A percentile compares a stretch with the other conserved stretches of the same genome.
phyloP scores from a whole-genome alignment of 148 eudicot species.

The Nyssa sinensis region DNA sequence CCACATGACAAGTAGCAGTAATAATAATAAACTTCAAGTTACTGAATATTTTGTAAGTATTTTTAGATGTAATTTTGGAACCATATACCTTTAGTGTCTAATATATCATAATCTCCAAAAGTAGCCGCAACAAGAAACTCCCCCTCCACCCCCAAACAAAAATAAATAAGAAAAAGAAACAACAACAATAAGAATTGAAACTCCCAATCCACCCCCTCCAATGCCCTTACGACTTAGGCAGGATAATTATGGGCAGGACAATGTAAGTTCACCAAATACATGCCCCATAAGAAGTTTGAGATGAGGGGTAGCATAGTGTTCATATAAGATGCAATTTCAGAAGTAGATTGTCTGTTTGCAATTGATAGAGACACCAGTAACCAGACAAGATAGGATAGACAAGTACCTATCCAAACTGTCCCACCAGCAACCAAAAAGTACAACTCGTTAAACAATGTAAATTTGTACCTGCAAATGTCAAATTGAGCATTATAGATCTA shows the following conservation, averaged over 20 bases:
- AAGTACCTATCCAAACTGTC: conserved; percentile 93
- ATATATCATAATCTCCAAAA: neutral
- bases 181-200: neutral
- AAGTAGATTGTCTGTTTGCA: neutral
- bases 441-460: conserved; percentile 91
- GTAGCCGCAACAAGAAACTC: neutral
- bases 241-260: neutral
- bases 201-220: neutral
- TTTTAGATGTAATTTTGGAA: neutral
- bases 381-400: neutral
- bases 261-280: neutral
- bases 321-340: neutral
- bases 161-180: too few species aligned
- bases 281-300: neutral
- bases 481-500: conserved; percentile 7
- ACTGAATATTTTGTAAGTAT: neutral
- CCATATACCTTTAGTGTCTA: neutral
- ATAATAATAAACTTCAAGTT: neutral
- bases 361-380: neutral
- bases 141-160: too few species aligned
- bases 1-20: too few species aligned
- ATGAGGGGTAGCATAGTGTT: neutral
- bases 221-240: neutral
- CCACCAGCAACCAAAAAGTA: conserved; percentile 97
- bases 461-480: conserved; percentile 77